Evolutionary conservation across 1,139 yeast genomes (phyloP).

Genomic region (Hansenula anomala): DNA sequence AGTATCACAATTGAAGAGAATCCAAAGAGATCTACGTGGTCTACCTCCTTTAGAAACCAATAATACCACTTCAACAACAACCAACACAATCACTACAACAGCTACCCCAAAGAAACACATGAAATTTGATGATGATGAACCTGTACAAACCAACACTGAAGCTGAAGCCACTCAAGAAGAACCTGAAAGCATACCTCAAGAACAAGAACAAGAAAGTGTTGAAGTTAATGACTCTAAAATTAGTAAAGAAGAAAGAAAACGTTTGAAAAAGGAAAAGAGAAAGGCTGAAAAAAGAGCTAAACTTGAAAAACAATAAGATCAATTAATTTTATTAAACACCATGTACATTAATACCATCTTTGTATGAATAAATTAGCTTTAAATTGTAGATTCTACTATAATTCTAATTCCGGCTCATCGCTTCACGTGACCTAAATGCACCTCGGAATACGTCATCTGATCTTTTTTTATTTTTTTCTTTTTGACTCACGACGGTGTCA

Average conservation of each 20-base stretch:
- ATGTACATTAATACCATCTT: neutral
- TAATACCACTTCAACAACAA: constrained; percentile 8
- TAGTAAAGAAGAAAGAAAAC: constrained; percentile 18
- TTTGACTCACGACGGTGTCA: constrained; percentile 1
- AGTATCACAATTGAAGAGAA: constrained; percentile 55
- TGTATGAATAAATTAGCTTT: no score
- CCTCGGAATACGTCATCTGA: constrained; percentile 1
- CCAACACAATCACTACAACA: constrained; percentile 6
- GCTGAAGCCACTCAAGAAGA: constrained; percentile 1
- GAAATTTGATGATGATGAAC: constrained; percentile 17
- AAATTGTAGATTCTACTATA: no score
- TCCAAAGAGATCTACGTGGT: constrained; percentile 68
- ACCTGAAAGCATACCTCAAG: constrained; percentile 13
- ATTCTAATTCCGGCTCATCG: neutral
- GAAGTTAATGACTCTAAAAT: constrained; percentile 24
- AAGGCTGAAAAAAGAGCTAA: constrained; percentile 11
- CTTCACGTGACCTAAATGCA: neutral
- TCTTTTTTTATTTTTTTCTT: neutral
- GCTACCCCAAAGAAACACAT: constrained; percentile 11
- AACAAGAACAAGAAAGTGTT: constrained; percentile 22
- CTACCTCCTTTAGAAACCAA: constrained; percentile 46
- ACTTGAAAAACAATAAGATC: neutral
- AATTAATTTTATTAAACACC: neutral
- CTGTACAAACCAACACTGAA: constrained; percentile 13
- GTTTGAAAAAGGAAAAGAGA: constrained; percentile 10